Percentiles rank a stretch among this genome's conserved stretches.
Evolutionary conservation across 2,329 filamentous ascomycete species (phyloP).

Genomic region (Aspergillus fumigatus): DNA sequence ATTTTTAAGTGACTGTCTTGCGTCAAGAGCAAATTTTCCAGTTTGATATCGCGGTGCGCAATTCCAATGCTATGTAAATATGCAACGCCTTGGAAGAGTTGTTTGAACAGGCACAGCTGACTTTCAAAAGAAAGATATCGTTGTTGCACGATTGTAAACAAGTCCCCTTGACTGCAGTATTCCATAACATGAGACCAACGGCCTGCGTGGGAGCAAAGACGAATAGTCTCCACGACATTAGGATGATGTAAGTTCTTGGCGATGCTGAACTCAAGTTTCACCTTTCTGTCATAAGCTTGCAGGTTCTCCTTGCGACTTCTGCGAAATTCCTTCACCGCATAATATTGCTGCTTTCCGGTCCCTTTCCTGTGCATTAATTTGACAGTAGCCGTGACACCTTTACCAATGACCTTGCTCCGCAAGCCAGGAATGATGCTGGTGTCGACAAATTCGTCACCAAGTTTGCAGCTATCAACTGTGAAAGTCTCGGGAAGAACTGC

Average conservation of each 20-base stretch:
- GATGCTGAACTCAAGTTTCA: constrained; percentile 87
- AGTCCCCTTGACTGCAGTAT: constrained; percentile 76
- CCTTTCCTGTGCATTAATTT: constrained; percentile 73
- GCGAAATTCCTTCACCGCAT: constrained; percentile 85
- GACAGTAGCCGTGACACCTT: constrained; percentile 78
- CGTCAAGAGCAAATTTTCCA: constrained; percentile 78
- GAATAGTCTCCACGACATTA: constrained; percentile 77
- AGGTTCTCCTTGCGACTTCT: constrained; percentile 63
- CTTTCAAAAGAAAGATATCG: constrained; percentile 65
- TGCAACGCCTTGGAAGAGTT: constrained; percentile 73
- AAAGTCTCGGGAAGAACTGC: constrained; percentile 70
- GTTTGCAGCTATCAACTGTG: constrained; percentile 63
- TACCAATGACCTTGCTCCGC: constrained; percentile 70
- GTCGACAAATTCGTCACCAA: constrained; percentile 66
- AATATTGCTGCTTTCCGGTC: constrained; percentile 52
- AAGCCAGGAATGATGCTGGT: constrained; percentile 66
- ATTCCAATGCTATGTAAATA: constrained; percentile 82
- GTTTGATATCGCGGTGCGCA: constrained; percentile 85
- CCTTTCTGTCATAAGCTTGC: constrained; percentile 78
- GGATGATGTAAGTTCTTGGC: constrained; percentile 80
- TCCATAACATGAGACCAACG: constrained; percentile 94
- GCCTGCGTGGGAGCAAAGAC: constrained; percentile 67
- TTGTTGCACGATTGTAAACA: constrained; percentile 70
- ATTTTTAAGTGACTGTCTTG: constrained; percentile 81
- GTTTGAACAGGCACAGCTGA: constrained; percentile 82